phyloP scores from a whole-genome alignment of 495 filamentous ascomycete genomes.

The Parathielavia appendiculata region DNA sequence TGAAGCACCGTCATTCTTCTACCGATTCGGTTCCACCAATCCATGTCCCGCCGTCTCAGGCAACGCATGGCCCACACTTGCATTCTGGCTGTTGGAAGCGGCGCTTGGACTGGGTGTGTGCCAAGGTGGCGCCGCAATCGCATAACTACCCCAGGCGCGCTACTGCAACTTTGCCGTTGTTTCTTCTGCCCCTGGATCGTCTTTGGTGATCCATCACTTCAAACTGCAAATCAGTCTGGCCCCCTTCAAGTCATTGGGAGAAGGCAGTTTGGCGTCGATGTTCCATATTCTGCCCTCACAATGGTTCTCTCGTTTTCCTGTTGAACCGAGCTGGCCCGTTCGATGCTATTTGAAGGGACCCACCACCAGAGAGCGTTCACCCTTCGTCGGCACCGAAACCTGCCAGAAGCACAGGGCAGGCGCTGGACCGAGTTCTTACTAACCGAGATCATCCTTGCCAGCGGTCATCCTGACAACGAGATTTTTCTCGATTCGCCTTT shows the following conservation, averaged over 20 bases:
- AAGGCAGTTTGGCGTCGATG: too few relatives aligned
- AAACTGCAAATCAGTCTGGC: too few relatives aligned
- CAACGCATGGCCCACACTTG: not conserved
- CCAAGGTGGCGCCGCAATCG: not conserved
- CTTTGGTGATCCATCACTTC: too few relatives aligned
- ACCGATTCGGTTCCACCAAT: too few relatives aligned
- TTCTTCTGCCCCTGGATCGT: not conserved
- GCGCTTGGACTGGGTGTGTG: not conserved
- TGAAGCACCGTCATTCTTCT: too few relatives aligned
- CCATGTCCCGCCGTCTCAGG: too few relatives aligned
- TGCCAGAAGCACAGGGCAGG: not conserved
- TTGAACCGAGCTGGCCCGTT: too few relatives aligned
- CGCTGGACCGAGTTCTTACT: not conserved
- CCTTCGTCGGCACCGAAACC: not conserved
- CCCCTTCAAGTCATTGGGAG: too few relatives aligned
- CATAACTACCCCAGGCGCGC: not conserved
- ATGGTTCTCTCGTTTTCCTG: too few relatives aligned
- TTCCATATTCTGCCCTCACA: too few relatives aligned
- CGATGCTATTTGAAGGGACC: not conserved
- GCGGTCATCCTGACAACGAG: not conserved
- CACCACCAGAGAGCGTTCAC: not conserved
- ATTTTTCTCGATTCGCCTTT: not conserved
- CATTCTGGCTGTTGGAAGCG: not conserved
- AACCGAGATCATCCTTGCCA: constrained; percentile 15
- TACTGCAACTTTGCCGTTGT: not conserved